Evolutionary conservation across 129 eudicot genomes (phyloP), one percentile per base, ranked within the genome.

Genomic region (Tagetes patula): DNA sequence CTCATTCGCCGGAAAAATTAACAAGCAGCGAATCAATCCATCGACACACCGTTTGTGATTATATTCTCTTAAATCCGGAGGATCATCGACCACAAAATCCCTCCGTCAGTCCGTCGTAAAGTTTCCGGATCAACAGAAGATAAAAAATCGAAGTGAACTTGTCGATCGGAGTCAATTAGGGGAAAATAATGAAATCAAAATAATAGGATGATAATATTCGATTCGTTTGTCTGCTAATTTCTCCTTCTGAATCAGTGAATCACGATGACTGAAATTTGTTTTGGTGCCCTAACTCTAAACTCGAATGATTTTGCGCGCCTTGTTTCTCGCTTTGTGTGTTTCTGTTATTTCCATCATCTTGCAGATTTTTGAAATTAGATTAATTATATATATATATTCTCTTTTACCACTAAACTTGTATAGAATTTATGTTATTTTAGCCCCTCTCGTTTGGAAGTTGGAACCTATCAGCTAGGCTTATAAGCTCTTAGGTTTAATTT

Each of bases 241-340:
- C 5, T 32, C 61, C 69, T 58, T 58, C 67, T 11, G 40, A 66
- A 68, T 55, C 40, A 68, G 80, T 76, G 67, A 54, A 76, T 76
- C 58, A 34, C 59, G 43, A 61, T 36, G 43, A 61, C 9, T 31
- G 58, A 43, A 55, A 49, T 54, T 52, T 60, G 4, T 54, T 75
- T 75, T 67, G 80, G 80, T 54, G 68, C 74, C 74, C 68, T 76
- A 58, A 68, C 67, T 75, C 39, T 50, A 56, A 67, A 45, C 45
- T 33, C 61, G 74, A 67, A 53, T 66, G 67, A 52, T 72, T 67
- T 82, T 76, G 82, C 92, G 87, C 93, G 96, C 96, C 96, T 85
- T 81, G 88, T 83, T 87, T 87, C 90, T 89, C 93, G 85, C 80
- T 84, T 79, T 65, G 53, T 63, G 45, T 79, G 14, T 37, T 48